phyloP scores from a whole-genome alignment of 768 basidiomycete species.

The Pholiota molesta region DNA sequence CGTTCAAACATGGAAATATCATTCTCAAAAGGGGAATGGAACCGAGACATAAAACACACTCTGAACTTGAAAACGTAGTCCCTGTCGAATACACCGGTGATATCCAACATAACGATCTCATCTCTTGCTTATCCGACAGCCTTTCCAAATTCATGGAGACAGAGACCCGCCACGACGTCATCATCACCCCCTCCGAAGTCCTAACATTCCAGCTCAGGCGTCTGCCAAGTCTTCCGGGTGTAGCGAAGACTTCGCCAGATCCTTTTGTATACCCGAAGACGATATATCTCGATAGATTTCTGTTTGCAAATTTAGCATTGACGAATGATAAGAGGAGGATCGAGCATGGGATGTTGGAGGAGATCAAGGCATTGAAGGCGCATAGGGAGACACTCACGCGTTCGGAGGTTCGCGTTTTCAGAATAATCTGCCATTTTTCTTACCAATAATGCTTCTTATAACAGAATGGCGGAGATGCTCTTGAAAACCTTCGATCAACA shows the following conservation, averaged over 20 bases:
- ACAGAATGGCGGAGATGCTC: conserved; percentile 59
- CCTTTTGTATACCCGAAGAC: conserved; percentile 64
- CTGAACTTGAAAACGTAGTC: conserved; percentile 50
- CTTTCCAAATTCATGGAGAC: conserved; percentile 36
- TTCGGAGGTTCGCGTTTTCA: conserved; percentile 52
- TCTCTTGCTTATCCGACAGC: conserved; percentile 53
- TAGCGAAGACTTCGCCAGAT: conserved; percentile 33
- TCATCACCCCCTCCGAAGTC: conserved; percentile 64
- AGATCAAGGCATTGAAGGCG: conserved; percentile 49
- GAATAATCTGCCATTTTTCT: background rate
- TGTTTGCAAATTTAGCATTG: conserved; percentile 57
- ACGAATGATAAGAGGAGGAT: conserved; percentile 38
- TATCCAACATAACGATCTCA: conserved; percentile 53
- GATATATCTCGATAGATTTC: conserved; percentile 75
- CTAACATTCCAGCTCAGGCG: conserved; percentile 56
- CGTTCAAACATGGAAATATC: conserved; percentile 57
- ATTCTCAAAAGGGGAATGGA: conserved; percentile 31
- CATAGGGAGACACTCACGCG: conserved; percentile 51
- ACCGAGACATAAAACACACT: conserved; percentile 20
- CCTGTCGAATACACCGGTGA: conserved; percentile 49
- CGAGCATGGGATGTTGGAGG: conserved; percentile 44
- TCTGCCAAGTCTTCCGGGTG: conserved; percentile 11
- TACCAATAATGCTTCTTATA: background rate
- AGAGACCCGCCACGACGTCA: conserved; percentile 52
- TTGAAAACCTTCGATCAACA: conserved; percentile 61